Evolutionary conservation across 192 early-diverging fungal species (phyloP), one percentile per base, ranked within the genome.

Genomic region (Mortierella antarctica): DNA sequence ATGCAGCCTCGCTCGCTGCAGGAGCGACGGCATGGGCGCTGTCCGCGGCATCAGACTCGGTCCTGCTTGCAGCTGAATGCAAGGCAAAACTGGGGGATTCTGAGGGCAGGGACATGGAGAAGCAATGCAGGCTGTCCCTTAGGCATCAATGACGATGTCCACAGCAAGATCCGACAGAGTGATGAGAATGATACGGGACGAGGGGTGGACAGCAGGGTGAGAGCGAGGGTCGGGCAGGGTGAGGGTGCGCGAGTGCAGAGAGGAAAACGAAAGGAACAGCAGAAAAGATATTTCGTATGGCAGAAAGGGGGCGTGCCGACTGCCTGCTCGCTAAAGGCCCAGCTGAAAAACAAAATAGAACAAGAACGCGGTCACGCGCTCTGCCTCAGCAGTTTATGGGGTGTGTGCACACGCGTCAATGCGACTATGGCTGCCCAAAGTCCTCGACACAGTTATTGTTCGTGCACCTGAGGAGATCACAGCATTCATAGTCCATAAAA

Each of bases 71-170:
- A 64, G 44, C 60, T 64, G 61, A 46, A 54, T 60, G 61, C 61
- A 51, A 62, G 48, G 73, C 73, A 75, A 55, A 41, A 67, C 57
- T 47, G 65, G 45, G 47, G 44, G 65, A 45, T 62, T 75, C 73
- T 55, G 67, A 64, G 49, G 61, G 21, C 70, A 54, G 31, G 70
- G 74, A 69, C 74, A 76, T 76, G 74, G 70, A 76, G 62, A 73
- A 50, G 45, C 54, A 41, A 57, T 69, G 47, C 14, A 59, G 47
- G 45, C 53, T 31, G 15, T 57, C 44, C 40, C 57, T 39, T 45
- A 48, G 44, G 67, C 67, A 58, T 69, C 52, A 40, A 50, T 52
- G 17, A 18, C 57, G 46, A 47, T 21, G 39, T 13, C 10, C 47
- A 51, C 55, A 20, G 17, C 48, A 42, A 41, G 40, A 39, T 42